A percentile compares a stretch with the other conserved stretches of the same genome.
Evolutionary conservation across 768 basidiomycete genomes (phyloP).

Genomic region (Leccinum uliginosum): DNA sequence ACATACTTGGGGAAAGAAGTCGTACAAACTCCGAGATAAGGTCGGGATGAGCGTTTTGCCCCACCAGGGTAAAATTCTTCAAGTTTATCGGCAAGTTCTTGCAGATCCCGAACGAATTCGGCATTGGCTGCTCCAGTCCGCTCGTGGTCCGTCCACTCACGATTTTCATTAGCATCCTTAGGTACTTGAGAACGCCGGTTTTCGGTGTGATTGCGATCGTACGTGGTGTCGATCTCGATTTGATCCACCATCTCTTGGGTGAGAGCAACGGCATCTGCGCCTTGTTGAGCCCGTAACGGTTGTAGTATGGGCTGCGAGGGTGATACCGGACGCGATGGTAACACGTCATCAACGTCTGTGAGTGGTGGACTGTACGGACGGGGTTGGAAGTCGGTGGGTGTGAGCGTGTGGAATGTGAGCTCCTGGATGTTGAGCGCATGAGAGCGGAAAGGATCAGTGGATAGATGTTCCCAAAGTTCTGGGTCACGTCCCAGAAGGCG

Average conservation of each 20-base stretch:
- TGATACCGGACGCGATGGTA: too few relatives aligned
- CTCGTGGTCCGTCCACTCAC: background rate
- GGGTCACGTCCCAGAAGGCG: background rate
- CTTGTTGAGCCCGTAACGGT: too few relatives aligned
- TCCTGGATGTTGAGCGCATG: too few relatives aligned
- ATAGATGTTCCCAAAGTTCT: background rate
- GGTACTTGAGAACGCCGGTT: background rate
- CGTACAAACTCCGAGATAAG: background rate
- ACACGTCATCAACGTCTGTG: background rate
- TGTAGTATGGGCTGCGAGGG: too few relatives aligned
- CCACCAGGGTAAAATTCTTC: background rate
- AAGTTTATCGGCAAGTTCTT: background rate
- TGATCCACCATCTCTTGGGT: background rate
- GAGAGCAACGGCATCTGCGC: too few relatives aligned
- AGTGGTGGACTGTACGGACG: background rate
- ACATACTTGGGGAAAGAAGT: background rate
- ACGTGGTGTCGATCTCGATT: background rate
- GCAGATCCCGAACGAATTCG: background rate
- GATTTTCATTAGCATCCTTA: background rate
- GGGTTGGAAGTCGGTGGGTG: background rate
- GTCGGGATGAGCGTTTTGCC: background rate
- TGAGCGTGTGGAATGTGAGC: background rate
- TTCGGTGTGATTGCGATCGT: background rate
- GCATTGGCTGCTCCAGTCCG: background rate
- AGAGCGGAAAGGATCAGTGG: too few relatives aligned